These are phyloP conservation scores for Cystobasidium ongulense DNA, from an alignment of 768 basidiomycete species.

Conservation along the genomic window DNA sequence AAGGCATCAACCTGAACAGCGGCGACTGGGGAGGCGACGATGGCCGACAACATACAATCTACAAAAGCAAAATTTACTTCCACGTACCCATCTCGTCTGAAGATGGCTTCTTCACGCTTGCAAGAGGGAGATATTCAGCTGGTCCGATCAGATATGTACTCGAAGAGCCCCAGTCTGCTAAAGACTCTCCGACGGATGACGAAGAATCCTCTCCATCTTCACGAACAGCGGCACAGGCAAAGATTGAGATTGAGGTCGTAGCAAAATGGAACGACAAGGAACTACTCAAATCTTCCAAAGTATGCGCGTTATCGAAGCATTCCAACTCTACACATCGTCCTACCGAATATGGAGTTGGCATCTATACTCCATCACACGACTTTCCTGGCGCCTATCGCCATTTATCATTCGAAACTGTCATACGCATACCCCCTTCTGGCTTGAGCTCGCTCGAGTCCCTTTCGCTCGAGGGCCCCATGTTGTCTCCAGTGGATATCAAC, in stretches of 20 bases:
- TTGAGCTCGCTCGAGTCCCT: background rate
- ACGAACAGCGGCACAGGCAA: background rate
- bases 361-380: constrained; percentile 3
- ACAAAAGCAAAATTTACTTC: constrained; percentile 28
- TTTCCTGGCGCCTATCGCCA: constrained; percentile 16
- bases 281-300: constrained; percentile 16
- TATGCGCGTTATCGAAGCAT: background rate
- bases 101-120: constrained; percentile 14
- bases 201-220: background rate
- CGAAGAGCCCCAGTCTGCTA: constrained; percentile 17
- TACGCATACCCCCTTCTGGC: constrained; percentile 9
- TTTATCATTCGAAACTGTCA: constrained; percentile 21
- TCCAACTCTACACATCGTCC: background rate
- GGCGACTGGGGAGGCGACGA: background rate
- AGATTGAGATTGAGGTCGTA: constrained; percentile 23
- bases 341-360: constrained; percentile 21
- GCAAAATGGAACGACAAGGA: constrained; percentile 28
- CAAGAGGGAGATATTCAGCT: background rate
- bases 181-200: background rate
- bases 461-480: background rate
- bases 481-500: constrained; percentile 20
- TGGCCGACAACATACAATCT: constrained; percentile 18
- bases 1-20: background rate
- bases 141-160: constrained; percentile 10
- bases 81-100: background rate